Evolutionary conservation across 768 basidiomycete genomes (phyloP), one percentile per base, ranked within the genome.

Genomic region (Naganishia antarctica): DNA sequence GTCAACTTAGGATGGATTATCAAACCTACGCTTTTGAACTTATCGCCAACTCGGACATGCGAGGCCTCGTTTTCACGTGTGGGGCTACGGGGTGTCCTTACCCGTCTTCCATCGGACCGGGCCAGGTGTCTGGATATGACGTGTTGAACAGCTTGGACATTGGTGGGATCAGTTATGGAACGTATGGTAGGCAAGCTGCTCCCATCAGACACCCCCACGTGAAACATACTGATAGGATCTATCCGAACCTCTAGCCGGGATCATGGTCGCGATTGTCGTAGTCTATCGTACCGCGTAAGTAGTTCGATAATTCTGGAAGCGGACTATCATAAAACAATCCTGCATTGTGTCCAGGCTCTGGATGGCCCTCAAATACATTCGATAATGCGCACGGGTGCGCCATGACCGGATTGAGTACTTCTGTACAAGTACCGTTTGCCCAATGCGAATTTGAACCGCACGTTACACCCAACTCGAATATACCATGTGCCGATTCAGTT

Each of bases 1-100:
- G n/a, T n/a, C n/a, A n/a, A n/a, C n/a, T n/a, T n/a, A 63, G 16
- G 16, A 48, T 66, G 50, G 41, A 60, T 41, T 64, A 26, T 29
- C 66, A 72, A 51, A 67, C 66, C 23, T 70, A 65, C 45, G 71
- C 71, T n/a, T 75, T 75, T 51, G 61, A 71, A 37, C 64, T 72
- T 40, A 66, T 72, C 16, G 65, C 73, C 47, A 62, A 81, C 78
- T 83, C 82, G 25, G 84, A 85, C 69, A 70, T 85, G 25, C 73
- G 76, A 34, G 84, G 82, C 0, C 69, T 83, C 8, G 74, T 68
- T 5, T 82, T 85, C 71, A 69, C 66, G 2, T 84, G 83, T 71
- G 72, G 80, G 44, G 80, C 76, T 3, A 58, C 70, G 7, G 84
- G 83, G 64, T 85, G 84, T 64, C 81, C 82, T 3, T 84, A 83